Percentiles rank a stretch among this genome's conserved stretches.
phyloP scores from a whole-genome alignment of 345 rosid genomes.

The Firmiana major region DNA sequence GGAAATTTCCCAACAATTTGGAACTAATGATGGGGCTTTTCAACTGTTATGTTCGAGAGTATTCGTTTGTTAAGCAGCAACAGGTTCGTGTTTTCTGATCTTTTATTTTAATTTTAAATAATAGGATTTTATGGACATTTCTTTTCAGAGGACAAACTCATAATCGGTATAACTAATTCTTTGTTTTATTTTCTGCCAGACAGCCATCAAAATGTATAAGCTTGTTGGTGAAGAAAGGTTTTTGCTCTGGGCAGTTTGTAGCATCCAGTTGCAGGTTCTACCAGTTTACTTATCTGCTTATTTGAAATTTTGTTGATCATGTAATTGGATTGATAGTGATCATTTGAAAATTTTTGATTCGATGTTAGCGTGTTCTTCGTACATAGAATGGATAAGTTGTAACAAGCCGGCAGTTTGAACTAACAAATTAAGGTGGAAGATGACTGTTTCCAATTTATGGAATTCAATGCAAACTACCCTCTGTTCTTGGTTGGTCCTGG shows the following conservation, averaged over 20 bases:
- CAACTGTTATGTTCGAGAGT: constrained; percentile 91
- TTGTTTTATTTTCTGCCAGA: constrained; percentile 49
- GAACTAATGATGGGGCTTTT: constrained; percentile 97
- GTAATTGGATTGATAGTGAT: background rate
- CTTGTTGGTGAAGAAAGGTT: constrained; percentile 88
- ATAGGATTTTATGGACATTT: background rate
- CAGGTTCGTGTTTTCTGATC: constrained; percentile 52
- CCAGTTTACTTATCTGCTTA: background rate
- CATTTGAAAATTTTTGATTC: background rate
- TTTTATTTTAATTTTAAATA: background rate
- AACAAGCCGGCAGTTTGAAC: background rate
- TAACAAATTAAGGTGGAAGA: background rate
- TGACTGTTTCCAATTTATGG: background rate
- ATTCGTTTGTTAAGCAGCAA: constrained; percentile 93
- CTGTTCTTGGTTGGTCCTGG: background rate
- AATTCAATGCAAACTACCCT: background rate
- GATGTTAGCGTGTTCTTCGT: background rate
- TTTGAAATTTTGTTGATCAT: background rate
- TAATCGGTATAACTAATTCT: constrained; percentile 3
- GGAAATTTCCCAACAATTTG: constrained; percentile 69
- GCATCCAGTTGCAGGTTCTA: constrained; percentile 95
- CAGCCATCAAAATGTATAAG: constrained; percentile 96
- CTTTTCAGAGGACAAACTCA: background rate
- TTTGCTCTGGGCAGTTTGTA: constrained; percentile 98
- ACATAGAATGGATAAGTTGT: background rate